A percentile compares a stretch with the other conserved stretches of the same genome.
These are phyloP conservation scores for Sporothrix sp. DNA, from an alignment of 2,329 filamentous ascomycete species.

Conservation along the genomic window DNA sequence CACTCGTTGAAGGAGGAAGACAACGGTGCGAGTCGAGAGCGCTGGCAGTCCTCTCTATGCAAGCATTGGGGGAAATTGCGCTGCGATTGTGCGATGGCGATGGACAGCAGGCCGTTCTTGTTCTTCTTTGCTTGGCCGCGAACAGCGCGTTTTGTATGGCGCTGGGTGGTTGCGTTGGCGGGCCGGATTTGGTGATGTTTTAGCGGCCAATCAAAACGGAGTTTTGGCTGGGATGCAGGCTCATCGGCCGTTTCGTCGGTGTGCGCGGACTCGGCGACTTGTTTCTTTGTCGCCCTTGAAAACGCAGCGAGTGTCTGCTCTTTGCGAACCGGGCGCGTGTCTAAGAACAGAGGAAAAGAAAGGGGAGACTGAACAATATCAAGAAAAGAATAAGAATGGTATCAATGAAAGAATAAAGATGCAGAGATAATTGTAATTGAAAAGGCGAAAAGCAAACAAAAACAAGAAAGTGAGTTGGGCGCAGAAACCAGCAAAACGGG, in stretches of 20 bases:
- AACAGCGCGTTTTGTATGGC: background rate
- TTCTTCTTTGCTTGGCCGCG: constrained; percentile 5
- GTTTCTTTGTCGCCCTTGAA: background rate
- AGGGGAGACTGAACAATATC: background rate
- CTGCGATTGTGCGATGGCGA: background rate
- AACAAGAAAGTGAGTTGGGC: background rate
- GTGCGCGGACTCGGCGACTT: background rate
- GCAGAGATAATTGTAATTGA: background rate
- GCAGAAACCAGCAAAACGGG: background rate
- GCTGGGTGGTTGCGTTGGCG: no score
- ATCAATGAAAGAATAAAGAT: background rate
- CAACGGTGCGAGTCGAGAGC: background rate
- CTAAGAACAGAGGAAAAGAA: background rate
- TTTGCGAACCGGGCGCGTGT: background rate
- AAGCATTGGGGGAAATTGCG: background rate
- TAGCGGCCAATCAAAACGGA: constrained; percentile 9
- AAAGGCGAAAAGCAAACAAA: background rate
- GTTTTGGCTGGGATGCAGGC: background rate
- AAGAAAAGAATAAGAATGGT: background rate
- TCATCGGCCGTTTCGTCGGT: constrained; percentile 2
- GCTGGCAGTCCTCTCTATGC: background rate
- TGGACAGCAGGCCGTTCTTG: background rate
- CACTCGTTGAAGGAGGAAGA: background rate
- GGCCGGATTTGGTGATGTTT: constrained; percentile 10
- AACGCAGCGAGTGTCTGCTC: no score